Conservation (phyloP, 2,329 filamentous ascomycete species). For the Fusarium chaquense region DNA sequence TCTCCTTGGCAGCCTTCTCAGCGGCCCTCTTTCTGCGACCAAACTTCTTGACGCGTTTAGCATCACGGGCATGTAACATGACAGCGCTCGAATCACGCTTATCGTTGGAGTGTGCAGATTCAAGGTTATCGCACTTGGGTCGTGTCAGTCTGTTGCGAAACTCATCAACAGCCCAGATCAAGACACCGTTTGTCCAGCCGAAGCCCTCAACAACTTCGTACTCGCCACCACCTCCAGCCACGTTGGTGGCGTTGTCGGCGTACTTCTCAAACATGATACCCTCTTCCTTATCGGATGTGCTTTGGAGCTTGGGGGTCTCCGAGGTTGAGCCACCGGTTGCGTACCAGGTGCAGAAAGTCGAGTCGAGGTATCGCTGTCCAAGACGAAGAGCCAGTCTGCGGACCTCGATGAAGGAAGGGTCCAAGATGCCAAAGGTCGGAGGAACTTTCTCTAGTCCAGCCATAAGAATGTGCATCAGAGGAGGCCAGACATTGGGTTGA, state of each 20-base stretch:
- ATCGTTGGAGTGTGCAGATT: slow-evolving; percentile 54
- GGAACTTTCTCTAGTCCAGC: slow-evolving; percentile 70
- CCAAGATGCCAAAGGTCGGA: slow-evolving; percentile 64
- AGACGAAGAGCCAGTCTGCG: slow-evolving; percentile 68
- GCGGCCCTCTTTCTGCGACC: slow-evolving; percentile 43
- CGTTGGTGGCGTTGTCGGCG: slow-evolving; percentile 68
- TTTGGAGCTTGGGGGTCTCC: slow-evolving; percentile 62
- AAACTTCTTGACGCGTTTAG: slow-evolving; percentile 63
- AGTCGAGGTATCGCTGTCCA: slow-evolving; percentile 75
- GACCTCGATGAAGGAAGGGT: slow-evolving; percentile 65
- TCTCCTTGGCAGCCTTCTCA: slow-evolving; percentile 29
- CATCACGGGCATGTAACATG: slow-evolving; percentile 60
- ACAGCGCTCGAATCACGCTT: slow-evolving; percentile 58
- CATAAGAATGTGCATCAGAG: slow-evolving; percentile 74
- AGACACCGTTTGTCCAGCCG: slow-evolving; percentile 76
- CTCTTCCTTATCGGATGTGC: slow-evolving; percentile 56
- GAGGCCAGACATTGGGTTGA: slow-evolving; percentile 77
- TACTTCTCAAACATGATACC: slow-evolving; percentile 81
- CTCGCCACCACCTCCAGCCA: slow-evolving; percentile 73
- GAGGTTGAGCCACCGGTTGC: slow-evolving; percentile 73
- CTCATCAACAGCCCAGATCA: slow-evolving; percentile 74
- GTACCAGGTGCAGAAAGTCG: slow-evolving; percentile 77
- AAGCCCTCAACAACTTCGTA: slow-evolving; percentile 78
- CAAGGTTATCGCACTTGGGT: slow-evolving; percentile 67
- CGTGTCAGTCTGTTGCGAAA: slow-evolving; percentile 67